phyloP scores from a whole-genome alignment of 352 stramenopile species.

The Sclerospora graminicola region DNA sequence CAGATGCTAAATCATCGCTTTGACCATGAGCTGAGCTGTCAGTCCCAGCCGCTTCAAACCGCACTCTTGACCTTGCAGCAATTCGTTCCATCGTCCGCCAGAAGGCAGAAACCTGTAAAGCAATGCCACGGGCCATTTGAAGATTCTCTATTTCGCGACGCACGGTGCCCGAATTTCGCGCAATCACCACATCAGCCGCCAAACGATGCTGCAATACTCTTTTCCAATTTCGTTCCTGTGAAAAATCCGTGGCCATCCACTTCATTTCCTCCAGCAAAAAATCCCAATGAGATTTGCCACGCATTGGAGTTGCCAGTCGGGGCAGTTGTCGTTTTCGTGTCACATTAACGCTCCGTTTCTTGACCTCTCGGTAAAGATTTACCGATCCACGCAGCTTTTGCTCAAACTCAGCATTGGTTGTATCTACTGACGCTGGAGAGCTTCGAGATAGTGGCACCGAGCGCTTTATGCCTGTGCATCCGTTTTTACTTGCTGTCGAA shows the following conservation, averaged over 20 bases:
- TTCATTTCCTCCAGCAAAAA: conserved; percentile 93
- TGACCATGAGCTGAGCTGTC: conserved; percentile 9
- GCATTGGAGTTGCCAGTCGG: conserved; percentile 35
- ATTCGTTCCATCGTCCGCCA: conserved; percentile 82
- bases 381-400: conserved; percentile 37
- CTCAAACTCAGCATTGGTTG: conserved; percentile 39
- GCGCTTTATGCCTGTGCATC: conserved; percentile 4
- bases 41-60: conserved; percentile 39
- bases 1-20: conserved; percentile 2
- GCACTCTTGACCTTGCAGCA: conserved; percentile 59
- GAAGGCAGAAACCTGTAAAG: conserved; percentile 65
- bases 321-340: conserved; percentile 69
- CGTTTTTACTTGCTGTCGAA: conserved; percentile 6
- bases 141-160: conserved; percentile 54
- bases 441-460: conserved; percentile 2
- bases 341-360: conserved; percentile 19
- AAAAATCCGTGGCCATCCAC: conserved; percentile 95
- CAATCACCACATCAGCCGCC: conserved; percentile 48
- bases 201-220: conserved; percentile 51
- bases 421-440: conserved; percentile 5
- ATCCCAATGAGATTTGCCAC: conserved; percentile 87
- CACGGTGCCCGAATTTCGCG: conserved; percentile 55
- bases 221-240: conserved; percentile 96
- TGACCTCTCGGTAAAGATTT: conserved; percentile 33
- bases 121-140: conserved; percentile 54